Conservation (phyloP, 2,329 filamentous ascomycete genomes). For the Magnaporthiopsis incrustans region DNA sequence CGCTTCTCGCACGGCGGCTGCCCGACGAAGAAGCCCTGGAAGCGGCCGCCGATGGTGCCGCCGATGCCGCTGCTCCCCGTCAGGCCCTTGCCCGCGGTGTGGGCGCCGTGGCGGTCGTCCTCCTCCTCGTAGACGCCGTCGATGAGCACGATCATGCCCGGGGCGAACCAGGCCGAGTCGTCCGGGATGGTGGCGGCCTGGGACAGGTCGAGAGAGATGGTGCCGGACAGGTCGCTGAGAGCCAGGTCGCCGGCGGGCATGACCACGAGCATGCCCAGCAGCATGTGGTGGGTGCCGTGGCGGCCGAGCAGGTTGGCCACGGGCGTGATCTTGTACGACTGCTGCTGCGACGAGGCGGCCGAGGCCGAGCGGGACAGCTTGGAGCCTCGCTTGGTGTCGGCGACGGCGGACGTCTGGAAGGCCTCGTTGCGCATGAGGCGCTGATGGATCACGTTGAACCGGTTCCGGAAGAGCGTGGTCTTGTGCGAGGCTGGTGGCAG, state of each 20-base stretch:
- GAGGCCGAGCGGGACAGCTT: constrained; percentile 53
- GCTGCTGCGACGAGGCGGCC: constrained; percentile 36
- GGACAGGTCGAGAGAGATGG: constrained; percentile 73
- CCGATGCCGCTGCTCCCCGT: constrained; percentile 77
- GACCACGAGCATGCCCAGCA: constrained; percentile 74
- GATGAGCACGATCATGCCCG: constrained; percentile 91
- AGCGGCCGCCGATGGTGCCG: constrained; percentile 84
- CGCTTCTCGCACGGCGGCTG: constrained; percentile 87
- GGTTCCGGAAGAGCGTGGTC: constrained; percentile 77
- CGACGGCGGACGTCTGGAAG: constrained; percentile 76
- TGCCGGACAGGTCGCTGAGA: constrained; percentile 80
- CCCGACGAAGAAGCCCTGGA: constrained; percentile 83
- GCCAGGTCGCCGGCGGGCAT: constrained; percentile 76
- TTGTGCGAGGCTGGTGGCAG: constrained; percentile 75
- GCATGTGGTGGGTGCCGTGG: constrained; percentile 74
- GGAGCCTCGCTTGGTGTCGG: constrained; percentile 43
- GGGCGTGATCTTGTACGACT: constrained; percentile 80
- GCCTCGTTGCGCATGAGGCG: constrained; percentile 85
- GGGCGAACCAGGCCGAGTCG: constrained; percentile 83
- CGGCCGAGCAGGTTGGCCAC: constrained; percentile 70
- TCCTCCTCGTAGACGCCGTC: constrained; percentile 98
- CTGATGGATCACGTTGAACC: constrained; percentile 88
- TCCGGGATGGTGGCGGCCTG: constrained; percentile 77
- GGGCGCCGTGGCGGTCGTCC: constrained; percentile 53
- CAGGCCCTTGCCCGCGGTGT: constrained; percentile 42